A percentile compares a stretch with the other conserved stretches of the same genome.
These are phyloP conservation scores for Leccinum barrowsii DNA, from an alignment of 768 basidiomycete species.

Conservation along the genomic window DNA sequence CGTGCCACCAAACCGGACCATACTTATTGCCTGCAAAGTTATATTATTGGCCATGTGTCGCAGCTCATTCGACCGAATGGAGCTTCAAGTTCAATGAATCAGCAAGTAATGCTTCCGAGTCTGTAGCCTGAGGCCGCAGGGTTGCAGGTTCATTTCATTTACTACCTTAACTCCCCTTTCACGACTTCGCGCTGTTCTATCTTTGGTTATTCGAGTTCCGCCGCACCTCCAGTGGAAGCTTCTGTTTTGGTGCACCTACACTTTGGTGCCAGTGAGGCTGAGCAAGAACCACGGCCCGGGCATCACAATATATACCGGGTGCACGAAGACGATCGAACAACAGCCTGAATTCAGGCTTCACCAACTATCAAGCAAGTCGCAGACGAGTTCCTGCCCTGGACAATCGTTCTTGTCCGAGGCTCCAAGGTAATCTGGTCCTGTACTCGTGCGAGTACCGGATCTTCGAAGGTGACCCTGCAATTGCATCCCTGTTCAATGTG, in stretches of 20 bases:
- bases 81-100: background rate
- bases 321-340: background rate
- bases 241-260: background rate
- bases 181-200: background rate
- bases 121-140: background rate
- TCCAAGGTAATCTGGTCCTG: background rate
- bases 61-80: background rate
- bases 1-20: background rate
- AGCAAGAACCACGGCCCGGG: background rate
- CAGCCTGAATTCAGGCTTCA: background rate
- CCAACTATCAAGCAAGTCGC: background rate
- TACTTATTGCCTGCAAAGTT: background rate
- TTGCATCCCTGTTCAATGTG: background rate
- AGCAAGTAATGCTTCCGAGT: background rate
- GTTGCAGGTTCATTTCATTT: background rate
- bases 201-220: background rate
- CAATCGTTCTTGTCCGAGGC: background rate
- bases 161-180: background rate
- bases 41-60: background rate
- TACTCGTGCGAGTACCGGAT: background rate
- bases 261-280: background rate
- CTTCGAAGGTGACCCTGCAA: background rate
- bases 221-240: background rate
- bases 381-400: background rate
- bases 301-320: background rate